Percentiles rank a stretch among this genome's conserved stretches.
Conservation (phyloP, 495 filamentous ascomycete species). For the Stereocaulon alpinum region DNA sequence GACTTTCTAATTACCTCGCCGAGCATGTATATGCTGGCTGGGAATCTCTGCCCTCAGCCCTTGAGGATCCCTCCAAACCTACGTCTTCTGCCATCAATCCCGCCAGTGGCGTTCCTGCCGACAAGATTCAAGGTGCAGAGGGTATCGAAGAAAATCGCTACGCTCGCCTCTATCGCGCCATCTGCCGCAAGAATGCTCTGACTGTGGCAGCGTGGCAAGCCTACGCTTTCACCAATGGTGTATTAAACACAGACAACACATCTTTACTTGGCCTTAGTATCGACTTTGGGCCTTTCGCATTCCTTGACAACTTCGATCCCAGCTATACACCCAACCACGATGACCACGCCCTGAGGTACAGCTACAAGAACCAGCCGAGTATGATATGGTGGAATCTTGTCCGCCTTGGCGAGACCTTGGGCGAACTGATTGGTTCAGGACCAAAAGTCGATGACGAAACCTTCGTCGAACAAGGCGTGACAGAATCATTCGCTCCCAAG, state of each 20-base stretch:
- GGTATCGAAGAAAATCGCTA: conserved; percentile 74
- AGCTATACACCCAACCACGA: conserved; percentile 95
- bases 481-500: conserved; percentile 52
- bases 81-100: conserved; percentile 30
- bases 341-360: conserved; percentile 75
- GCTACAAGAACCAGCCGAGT: conserved; percentile 86
- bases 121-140: conserved; percentile 51
- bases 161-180: conserved; percentile 75
- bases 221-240: conserved; percentile 96
- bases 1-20: conserved; percentile 68
- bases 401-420: conserved; percentile 79
- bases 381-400: conserved; percentile 99
- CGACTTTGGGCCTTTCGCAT: conserved; percentile 93
- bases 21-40: conserved; percentile 81
- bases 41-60: conserved; percentile 58
- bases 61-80: conserved; percentile 36
- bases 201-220: conserved; percentile 93
- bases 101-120: conserved; percentile 39
- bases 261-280: conserved; percentile 79
- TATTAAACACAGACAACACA: conserved; percentile 94
- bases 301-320: conserved; percentile 92
- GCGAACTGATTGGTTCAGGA: conserved; percentile 75
- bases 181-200: conserved; percentile 72
- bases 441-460: conserved; percentile 51
- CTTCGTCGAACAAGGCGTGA: conserved; percentile 63